A percentile compares a stretch with the other conserved stretches of the same genome.
Conservation (phyloP, 805 yeast species). For the Phaffomyces antillensis region DNA sequence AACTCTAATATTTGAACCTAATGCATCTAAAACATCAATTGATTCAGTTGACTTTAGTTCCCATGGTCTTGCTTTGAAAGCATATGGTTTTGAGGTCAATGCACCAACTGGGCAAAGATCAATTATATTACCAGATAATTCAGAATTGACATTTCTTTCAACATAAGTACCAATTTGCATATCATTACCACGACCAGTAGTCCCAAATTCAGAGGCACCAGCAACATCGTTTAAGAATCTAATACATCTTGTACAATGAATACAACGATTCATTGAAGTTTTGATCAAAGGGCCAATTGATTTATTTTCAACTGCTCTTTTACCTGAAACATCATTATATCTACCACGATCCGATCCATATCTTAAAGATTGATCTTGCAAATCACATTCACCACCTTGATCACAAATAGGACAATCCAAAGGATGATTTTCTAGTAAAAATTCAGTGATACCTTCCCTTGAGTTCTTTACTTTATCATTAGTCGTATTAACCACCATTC, state of each 20-base stretch:
- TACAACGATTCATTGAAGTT: conserved; percentile 89
- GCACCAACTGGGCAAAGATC: conserved; percentile 94
- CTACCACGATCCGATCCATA: conserved; percentile 86
- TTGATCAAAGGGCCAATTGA: conserved; percentile 85
- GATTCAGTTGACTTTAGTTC: conserved; percentile 85
- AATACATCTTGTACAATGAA: conserved; percentile 88
- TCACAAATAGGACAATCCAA: conserved; percentile 90
- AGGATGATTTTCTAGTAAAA: conserved; percentile 83
- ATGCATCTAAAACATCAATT: conserved; percentile 74
- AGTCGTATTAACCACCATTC: conserved; percentile 81
- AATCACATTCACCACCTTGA: conserved; percentile 92
- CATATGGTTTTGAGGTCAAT: conserved; percentile 81
- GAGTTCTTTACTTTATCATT: conserved; percentile 73
- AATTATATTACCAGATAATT: conserved; percentile 78
- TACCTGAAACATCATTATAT: conserved; percentile 73
- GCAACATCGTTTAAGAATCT: conserved; percentile 87
- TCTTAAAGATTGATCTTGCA: conserved; percentile 80
- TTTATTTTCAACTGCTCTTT: conserved; percentile 86
- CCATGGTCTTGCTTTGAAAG: conserved; percentile 93
- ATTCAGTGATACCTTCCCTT: conserved; percentile 87
- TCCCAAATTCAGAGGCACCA: conserved; percentile 87
- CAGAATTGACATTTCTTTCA: conserved; percentile 77
- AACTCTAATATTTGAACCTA: conserved; percentile 78
- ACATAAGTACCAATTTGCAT: conserved; percentile 88
- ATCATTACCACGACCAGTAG: conserved; percentile 86